Percentiles rank a stretch among this genome's conserved stretches.
Evolutionary conservation across 768 basidiomycete species (phyloP).

Genomic region (Mycena vitilis): DNA sequence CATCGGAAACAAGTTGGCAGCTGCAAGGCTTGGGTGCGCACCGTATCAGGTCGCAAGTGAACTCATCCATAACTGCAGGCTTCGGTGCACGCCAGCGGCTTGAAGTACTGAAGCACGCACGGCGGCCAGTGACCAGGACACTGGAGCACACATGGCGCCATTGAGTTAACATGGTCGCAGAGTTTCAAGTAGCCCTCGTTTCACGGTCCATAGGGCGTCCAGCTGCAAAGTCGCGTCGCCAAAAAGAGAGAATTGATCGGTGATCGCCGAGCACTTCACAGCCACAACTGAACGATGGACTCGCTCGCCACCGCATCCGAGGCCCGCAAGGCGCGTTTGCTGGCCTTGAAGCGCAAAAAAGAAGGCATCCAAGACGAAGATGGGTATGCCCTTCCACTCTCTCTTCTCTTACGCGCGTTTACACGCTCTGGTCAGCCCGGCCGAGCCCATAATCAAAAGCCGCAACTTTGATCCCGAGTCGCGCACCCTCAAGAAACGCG

Average conservation of each 20-base stretch:
- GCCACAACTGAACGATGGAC: conserved; percentile 51
- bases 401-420: not conserved
- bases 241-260: conserved; percentile 1
- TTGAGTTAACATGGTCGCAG: conserved; percentile 41
- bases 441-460: conserved; percentile 67
- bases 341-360: conserved; percentile 82
- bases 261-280: conserved; percentile 3
- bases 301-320: conserved; percentile 80
- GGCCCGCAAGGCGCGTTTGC: conserved; percentile 81
- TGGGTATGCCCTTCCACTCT: conserved; percentile 47
- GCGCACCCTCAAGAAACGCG: conserved; percentile 78
- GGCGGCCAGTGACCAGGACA: conserved; percentile 36
- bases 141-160: conserved; percentile 48
- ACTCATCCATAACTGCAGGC: conserved; percentile 67
- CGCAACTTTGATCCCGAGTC: conserved; percentile 95
- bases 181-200: conserved; percentile 12
- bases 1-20: not conserved
- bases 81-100: conserved; percentile 43
- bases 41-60: conserved; percentile 77
- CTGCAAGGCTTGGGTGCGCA: conserved; percentile 39
- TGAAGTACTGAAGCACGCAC: conserved; percentile 46
- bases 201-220: conserved; percentile 1
- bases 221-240: conserved; percentile 38
- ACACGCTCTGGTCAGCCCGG: conserved; percentile 34
- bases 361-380: conserved; percentile 63